Evolutionary conservation across 208 protist genomes (phyloP).

Genomic region (Wallacemonas sp.): DNA sequence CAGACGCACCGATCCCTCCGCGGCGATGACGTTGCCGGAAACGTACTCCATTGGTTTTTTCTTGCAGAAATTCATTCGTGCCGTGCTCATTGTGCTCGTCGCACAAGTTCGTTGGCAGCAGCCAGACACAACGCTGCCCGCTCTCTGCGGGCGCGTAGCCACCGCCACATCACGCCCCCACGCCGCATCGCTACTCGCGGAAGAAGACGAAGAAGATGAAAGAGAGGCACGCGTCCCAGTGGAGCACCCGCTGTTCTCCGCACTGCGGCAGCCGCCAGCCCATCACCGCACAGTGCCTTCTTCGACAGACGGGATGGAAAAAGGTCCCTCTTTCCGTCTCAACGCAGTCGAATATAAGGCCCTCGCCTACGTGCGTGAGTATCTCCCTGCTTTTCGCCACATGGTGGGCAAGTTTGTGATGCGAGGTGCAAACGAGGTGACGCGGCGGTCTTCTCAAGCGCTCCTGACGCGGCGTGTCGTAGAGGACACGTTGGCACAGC

Average conservation of each 20-base stretch:
- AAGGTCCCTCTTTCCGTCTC: constrained; percentile 20
- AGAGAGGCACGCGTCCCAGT: neutral
- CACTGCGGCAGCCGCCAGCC: neutral
- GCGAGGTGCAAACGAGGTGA: constrained; percentile 44
- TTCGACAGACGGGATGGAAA: no score
- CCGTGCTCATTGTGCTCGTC: constrained; percentile 49
- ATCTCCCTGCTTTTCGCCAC: constrained; percentile 34
- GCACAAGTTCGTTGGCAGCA: constrained; percentile 48
- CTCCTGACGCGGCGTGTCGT: constrained; percentile 29
- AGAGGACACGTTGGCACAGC: neutral
- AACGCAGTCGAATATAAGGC: constrained; percentile 40
- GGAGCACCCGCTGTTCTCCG: neutral
- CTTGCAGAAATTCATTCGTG: constrained; percentile 52
- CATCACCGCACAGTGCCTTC: no score
- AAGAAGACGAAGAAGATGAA: neutral
- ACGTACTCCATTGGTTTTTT: constrained; percentile 37
- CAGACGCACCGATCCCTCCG: constrained; percentile 10
- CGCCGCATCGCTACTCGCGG: neutral
- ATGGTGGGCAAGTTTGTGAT: constrained; percentile 68
- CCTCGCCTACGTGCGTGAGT: constrained; percentile 36
- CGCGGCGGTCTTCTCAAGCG: constrained; percentile 53
- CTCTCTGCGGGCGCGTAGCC: neutral
- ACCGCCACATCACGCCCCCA: neutral
- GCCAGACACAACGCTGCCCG: constrained; percentile 9
- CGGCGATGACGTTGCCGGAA: neutral